phyloP scores from a whole-genome alignment of 2,329 filamentous ascomycete genomes.

The Chrysosporium queenslandicum region DNA sequence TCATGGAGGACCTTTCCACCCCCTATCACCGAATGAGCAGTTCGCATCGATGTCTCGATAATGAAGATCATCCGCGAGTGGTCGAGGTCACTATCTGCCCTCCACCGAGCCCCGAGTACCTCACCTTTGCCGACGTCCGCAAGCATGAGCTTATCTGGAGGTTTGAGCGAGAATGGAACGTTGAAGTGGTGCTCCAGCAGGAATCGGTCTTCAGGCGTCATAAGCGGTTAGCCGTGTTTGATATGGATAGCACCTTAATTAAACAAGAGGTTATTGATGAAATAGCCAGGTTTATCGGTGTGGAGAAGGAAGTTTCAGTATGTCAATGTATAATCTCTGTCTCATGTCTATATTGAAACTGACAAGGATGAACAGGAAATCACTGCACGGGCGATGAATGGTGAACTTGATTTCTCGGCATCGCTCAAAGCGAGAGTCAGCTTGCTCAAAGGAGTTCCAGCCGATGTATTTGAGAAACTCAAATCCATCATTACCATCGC shows the following conservation, averaged over 20 bases:
- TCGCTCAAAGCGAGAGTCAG: conserved; percentile 72
- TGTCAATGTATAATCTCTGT: conserved; percentile 1
- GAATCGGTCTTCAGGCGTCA: conserved; percentile 66
- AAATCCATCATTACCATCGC: conserved; percentile 69
- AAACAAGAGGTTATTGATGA: conserved; percentile 97
- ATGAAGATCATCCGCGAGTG: conserved; percentile 40
- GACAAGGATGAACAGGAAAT: conserved; percentile 47
- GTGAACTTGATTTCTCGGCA: conserved; percentile 82
- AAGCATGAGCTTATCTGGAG: conserved; percentile 72
- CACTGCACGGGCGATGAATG: conserved; percentile 88
- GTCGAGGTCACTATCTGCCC: conserved; percentile 45
- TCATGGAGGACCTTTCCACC: conserved; percentile 41
- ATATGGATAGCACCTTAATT: conserved; percentile 98
- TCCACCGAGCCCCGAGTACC: conserved; percentile 39
- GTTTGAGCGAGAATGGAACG: conserved; percentile 82
- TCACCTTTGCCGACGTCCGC: conserved; percentile 56
- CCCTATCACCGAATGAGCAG: conserved; percentile 42
- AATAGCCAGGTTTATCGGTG: conserved; percentile 71
- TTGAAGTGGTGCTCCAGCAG: conserved; percentile 67
- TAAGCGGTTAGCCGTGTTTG: conserved; percentile 83
- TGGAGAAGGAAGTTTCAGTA: conserved; percentile 69
- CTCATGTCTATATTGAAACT: conserved; percentile 7
- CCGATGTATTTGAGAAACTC: conserved; percentile 67
- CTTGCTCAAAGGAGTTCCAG: conserved; percentile 70
- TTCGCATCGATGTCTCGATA: conserved; percentile 41